Evolutionary conservation across 2,329 filamentous ascomycete species (phyloP).

Genomic region (Xylariaceae sp.): DNA sequence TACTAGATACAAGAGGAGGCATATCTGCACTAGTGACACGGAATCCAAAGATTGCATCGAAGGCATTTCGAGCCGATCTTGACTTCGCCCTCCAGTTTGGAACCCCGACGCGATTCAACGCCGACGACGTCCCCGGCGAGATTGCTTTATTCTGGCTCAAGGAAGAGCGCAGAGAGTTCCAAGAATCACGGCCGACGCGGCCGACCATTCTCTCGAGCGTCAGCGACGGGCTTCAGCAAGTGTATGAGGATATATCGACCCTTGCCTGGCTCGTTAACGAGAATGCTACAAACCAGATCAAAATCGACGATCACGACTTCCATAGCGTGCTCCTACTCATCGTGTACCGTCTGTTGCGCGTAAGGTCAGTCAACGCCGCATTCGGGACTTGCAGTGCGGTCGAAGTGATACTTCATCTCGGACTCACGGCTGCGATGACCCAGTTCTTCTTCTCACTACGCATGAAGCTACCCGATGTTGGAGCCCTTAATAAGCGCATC

Average conservation of each 20-base stretch:
- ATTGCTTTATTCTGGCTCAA: constrained; percentile 4
- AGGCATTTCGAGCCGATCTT: constrained; percentile 26
- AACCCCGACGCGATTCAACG: constrained; percentile 15
- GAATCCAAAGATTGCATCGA: constrained; percentile 21
- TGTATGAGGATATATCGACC: constrained; percentile 16
- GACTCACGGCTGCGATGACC: constrained; percentile 26
- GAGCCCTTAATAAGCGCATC: constrained; percentile 11
- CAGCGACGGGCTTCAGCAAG: constrained; percentile 3
- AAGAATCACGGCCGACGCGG: not conserved
- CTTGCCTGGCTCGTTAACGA: constrained; percentile 22
- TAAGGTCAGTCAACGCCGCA: constrained; percentile 13
- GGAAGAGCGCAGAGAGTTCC: not conserved
- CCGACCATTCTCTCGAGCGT: not conserved
- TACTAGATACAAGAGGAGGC: constrained; percentile 33
- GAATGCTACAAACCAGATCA: constrained; percentile 1
- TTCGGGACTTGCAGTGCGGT: not conserved
- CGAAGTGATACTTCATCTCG: constrained; percentile 25
- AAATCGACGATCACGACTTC: constrained; percentile 22
- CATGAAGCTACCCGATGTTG: constrained; percentile 12
- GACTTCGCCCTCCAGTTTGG: constrained; percentile 26
- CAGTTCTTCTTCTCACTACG: constrained; percentile 21
- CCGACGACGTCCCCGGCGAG: constrained; percentile 3
- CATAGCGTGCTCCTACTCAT: constrained; percentile 26
- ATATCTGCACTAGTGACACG: constrained; percentile 17
- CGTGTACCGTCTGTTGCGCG: constrained; percentile 26